Evolutionary conservation across 2,329 filamentous ascomycete genomes (phyloP), one percentile per base, ranked within the genome.

Genomic region (Colletotrichum horii): DNA sequence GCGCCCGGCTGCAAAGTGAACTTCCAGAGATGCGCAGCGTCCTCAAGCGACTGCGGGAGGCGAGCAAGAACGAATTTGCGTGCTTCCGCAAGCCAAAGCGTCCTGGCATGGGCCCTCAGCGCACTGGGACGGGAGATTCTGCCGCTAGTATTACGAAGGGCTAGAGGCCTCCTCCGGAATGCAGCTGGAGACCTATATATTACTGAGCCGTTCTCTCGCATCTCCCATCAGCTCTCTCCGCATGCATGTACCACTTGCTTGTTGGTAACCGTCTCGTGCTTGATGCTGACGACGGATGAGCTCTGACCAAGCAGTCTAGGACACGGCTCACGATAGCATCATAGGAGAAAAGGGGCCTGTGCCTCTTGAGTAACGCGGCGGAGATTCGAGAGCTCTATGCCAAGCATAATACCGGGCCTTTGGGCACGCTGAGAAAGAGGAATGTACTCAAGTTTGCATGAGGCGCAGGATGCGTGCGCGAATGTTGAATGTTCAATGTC

Each of bases 1-100:
- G 97, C 66, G 90, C 92, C 14, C 89, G 91, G 76, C 86, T 99
- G 79, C 96, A 98, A 86, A 93, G 91, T 70, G 96, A 98, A 86
- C 86, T 99, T 78, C 94, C 95, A 4, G 95, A 96, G 82, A 96
- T 99, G 94, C 92, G 96, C 77, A 93, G 91, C 66, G 93, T 96
- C 61, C 87, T 99, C 78, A 98, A 98, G 90, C 92, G 92, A 79
- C 86, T 98, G 78, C 89, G 95, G 74, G 95, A 98, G 81, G 91
- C 92, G 60, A 96, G 94, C 79, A 94, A 94, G 85, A 95, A 93
- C 78, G 95, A 97, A 84, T 98, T 98, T 87, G 92, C 93, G n/a
- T 96, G 94, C 83, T 96, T 96, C 83, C 93, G 91, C 83, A 94
- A 93, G 83, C 87, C 87, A 24, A 91, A 91, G 83, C 84, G 88